Conservation (phyloP, 176 grass and related monocot genomes). For the Musa itinerans region DNA sequence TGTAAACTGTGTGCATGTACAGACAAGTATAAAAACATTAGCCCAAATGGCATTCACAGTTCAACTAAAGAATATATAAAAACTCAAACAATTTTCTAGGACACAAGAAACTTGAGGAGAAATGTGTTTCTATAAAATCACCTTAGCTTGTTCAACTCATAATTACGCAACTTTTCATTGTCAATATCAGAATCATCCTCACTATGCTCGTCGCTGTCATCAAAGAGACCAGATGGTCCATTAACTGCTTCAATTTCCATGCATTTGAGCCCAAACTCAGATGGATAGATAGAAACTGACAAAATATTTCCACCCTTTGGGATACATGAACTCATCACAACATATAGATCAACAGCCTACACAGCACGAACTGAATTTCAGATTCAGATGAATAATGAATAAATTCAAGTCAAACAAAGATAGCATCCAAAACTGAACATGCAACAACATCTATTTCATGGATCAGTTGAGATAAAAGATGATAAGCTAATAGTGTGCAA, state of each 20-base stretch:
- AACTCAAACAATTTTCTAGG: background rate
- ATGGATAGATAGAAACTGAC: conserved; percentile 67
- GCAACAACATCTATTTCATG: background rate
- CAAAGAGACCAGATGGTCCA: conserved; percentile 53
- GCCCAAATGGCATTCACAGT: background rate
- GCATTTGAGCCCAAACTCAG: conserved; percentile 79
- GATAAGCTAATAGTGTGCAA: no score
- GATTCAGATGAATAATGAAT: background rate
- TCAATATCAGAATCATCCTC: conserved; percentile 32
- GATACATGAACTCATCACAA: conserved; percentile 70
- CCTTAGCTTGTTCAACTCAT: conserved; percentile 89
- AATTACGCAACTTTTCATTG: conserved; percentile 63
- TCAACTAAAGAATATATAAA: background rate
- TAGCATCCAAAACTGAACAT: background rate
- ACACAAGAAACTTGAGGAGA: conserved; percentile 12
- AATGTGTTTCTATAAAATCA: conserved; percentile 17
- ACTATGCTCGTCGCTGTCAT: conserved; percentile 8
- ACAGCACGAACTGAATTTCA: conserved; percentile 12
- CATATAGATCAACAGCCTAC: conserved; percentile 81
- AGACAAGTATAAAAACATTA: background rate
- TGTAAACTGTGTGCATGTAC: background rate
- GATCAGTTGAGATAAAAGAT: no score
- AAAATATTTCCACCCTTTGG: conserved; percentile 60
- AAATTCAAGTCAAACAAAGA: conserved; percentile 4
- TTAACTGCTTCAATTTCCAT: conserved; percentile 67